These are phyloP conservation scores for Colletotrichum spaethianum DNA, from an alignment of 2,329 filamentous ascomycete species.

Conservation along the genomic window DNA sequence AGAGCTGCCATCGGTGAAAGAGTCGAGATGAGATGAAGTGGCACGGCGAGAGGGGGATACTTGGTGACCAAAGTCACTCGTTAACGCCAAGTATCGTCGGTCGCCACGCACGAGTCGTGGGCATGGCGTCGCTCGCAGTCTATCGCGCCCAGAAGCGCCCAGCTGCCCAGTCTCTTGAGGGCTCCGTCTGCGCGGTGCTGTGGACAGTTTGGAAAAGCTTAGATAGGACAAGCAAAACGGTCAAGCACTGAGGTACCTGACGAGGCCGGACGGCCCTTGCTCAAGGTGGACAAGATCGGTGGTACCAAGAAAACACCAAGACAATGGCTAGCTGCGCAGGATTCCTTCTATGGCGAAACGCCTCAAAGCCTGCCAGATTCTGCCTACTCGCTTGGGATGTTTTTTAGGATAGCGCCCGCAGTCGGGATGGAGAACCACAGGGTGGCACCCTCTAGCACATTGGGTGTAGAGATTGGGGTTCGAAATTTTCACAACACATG, in stretches of 20 bases:
- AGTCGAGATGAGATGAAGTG: neutral
- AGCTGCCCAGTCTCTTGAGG: constrained; percentile 22
- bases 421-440: neutral
- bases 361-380: neutral
- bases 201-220: constrained; percentile 35
- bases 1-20: neutral
- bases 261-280: constrained; percentile 14
- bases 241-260: constrained; percentile 22
- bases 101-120: constrained; percentile 20
- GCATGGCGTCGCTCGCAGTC: no score
- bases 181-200: neutral
- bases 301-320: constrained; percentile 42
- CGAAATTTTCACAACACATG: neutral
- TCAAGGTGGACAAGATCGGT: constrained; percentile 18
- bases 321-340: constrained; percentile 18
- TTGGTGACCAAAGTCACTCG: constrained; percentile 36
- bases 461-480: neutral
- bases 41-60: neutral
- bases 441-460: neutral
- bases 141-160: constrained; percentile 11
- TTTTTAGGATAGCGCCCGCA: neutral
- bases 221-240: constrained; percentile 34
- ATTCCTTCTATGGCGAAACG: constrained; percentile 17
- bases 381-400: neutral
- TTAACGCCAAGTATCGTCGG: constrained; percentile 38